Conservation (phyloP, 768 basidiomycete species). For the Boletus huronensis region DNA sequence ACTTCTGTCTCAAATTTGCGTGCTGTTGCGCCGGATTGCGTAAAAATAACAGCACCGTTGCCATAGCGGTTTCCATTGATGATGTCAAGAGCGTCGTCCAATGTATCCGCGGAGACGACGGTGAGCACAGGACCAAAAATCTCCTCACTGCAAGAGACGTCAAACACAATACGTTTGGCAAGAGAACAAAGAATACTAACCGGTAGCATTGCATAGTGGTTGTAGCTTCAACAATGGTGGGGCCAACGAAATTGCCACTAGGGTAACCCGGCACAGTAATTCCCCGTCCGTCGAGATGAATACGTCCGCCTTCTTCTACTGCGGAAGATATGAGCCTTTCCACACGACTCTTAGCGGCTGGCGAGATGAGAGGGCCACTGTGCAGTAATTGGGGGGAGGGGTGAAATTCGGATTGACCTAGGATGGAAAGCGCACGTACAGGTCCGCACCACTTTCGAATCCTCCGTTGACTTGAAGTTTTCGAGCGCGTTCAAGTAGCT, state of each 20-base stretch:
- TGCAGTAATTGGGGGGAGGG: slow-evolving; percentile 1
- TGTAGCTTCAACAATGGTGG: slow-evolving; percentile 83
- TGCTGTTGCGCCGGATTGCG: slow-evolving; percentile 92
- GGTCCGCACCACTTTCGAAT: slow-evolving; percentile 81
- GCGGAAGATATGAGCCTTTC: slow-evolving; percentile 70
- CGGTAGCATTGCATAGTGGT: slow-evolving; percentile 84
- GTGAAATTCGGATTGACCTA: not conserved
- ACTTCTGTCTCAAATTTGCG: slow-evolving; percentile 87
- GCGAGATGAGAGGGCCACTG: slow-evolving; percentile 80
- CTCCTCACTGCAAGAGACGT: slow-evolving; percentile 59
- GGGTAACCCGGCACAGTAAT: slow-evolving; percentile 68
- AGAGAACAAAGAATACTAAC: slow-evolving; percentile 42
- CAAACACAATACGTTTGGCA: not conserved
- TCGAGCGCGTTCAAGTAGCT: slow-evolving; percentile 76
- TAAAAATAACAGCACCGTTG: slow-evolving; percentile 95
- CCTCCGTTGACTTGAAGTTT: slow-evolving; percentile 84
- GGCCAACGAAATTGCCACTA: slow-evolving; percentile 91
- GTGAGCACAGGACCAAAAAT: slow-evolving; percentile 93
- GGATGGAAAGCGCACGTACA: slow-evolving; percentile 42
- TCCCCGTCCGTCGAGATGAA: slow-evolving; percentile 82
- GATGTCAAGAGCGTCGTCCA: slow-evolving; percentile 87
- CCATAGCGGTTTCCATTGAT: slow-evolving; percentile 91
- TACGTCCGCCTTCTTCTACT: slow-evolving; percentile 76
- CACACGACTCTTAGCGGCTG: slow-evolving; percentile 76
- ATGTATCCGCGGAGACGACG: slow-evolving; percentile 70